phyloP scores from a whole-genome alignment of 768 basidiomycete genomes.

The Obba rivulosa region DNA sequence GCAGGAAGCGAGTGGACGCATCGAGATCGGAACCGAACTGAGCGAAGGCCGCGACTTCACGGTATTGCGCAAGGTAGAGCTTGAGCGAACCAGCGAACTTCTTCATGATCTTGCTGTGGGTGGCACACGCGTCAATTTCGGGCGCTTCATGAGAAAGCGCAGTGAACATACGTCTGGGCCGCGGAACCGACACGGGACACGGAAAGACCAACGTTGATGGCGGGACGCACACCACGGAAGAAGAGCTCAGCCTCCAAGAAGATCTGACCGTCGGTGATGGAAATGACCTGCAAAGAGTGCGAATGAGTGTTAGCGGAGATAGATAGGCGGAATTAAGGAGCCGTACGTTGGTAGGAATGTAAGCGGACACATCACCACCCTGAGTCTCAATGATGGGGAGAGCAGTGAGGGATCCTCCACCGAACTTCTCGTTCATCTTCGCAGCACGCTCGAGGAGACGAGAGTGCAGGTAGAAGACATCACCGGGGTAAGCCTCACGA shows the following conservation, averaged over 20 bases:
- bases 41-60: constrained; percentile 99
- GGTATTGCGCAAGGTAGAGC: constrained; percentile 99
- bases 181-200: constrained; percentile 99
- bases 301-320: constrained; percentile 1
- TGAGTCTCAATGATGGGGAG: constrained; percentile 99
- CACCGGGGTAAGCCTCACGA: constrained; percentile 99
- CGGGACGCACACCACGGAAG: constrained; percentile 99
- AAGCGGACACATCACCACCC: constrained; percentile 99
- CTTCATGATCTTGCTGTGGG: constrained; percentile 93
- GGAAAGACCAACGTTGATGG: constrained; percentile 99
- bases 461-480: constrained; percentile 99
- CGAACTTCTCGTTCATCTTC: constrained; percentile 99
- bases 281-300: constrained; percentile 72
- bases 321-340: neutral
- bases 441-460: constrained; percentile 99
- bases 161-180: constrained; percentile 85
- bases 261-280: constrained; percentile 99
- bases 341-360: constrained; percentile 89
- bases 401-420: constrained; percentile 97
- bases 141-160: neutral
- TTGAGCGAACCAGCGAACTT: constrained; percentile 99
- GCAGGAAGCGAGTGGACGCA: constrained; percentile 97
- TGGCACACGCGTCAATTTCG: neutral
- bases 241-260: constrained; percentile 99
- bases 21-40: constrained; percentile 99